Evolutionary conservation across 169 alveolate species (phyloP).

Genomic region (Plasmodium ovale): DNA sequence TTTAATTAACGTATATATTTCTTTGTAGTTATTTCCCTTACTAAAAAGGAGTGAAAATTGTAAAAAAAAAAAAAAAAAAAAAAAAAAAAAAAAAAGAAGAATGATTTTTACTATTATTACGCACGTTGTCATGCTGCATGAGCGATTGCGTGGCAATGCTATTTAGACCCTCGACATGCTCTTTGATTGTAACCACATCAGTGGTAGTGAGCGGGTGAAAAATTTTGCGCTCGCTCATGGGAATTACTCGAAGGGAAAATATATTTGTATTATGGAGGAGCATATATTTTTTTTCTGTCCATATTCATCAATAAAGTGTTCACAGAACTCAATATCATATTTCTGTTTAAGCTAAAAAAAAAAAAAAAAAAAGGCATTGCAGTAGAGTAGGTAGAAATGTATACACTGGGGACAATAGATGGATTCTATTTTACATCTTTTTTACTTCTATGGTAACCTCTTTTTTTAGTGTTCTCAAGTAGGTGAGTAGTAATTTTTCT

Average conservation of each 20-base stretch:
- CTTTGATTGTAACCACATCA: too few species aligned
- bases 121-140: too few species aligned
- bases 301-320: conserved; percentile 61
- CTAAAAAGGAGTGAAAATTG: too few species aligned
- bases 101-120: too few species aligned
- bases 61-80: too few species aligned
- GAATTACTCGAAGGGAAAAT: conserved; percentile 63
- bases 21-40: conserved; percentile 66
- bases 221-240: background rate
- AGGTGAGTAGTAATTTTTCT: conserved; percentile 28
- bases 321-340: conserved; percentile 37
- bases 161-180: too few species aligned
- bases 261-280: conserved; percentile 72
- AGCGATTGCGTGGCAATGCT: too few species aligned
- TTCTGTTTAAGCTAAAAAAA: conserved; percentile 32
- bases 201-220: too few species aligned
- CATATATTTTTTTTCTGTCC: conserved; percentile 48
- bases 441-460: conserved; percentile 10
- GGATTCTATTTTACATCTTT: background rate
- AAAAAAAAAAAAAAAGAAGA: too few species aligned
- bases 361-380: background rate
- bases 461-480: conserved; percentile 11
- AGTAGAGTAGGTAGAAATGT: background rate
- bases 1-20: conserved; percentile 40
- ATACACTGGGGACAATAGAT: too few species aligned